Evolutionary conservation across 305 asterid species (phyloP), one percentile per base, ranked within the genome.

Genomic region (Fraxinus platypoda): DNA sequence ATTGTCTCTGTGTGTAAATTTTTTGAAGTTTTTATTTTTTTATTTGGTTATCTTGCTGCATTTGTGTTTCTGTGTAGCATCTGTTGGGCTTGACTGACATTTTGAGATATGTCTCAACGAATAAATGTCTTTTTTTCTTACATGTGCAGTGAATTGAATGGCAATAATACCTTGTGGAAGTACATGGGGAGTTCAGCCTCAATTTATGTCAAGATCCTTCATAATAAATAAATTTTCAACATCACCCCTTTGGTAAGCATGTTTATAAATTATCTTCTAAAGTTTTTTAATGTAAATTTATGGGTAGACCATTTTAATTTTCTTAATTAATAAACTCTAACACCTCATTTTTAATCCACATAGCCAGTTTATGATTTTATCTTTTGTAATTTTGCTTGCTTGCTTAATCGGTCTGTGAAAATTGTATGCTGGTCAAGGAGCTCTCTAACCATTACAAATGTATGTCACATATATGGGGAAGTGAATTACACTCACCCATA

Each of bases 81-180:
- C 68, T 49, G 23, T 26, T 76, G 64, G 33, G 73, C 12, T 31
- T 57, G 54, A 75, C 64, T 26, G 12, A 75, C 49, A 30, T 12
- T 26, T 15, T 3, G 33, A 23, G 57, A 28, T 21, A 28, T 7
- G 26, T 52, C 68, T 28, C 43, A 30, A 46, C 26, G 26, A 68
- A 68, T 68, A 68, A 11, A 52, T 52, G 15, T 43, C 1, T 34
- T 54, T 37, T 76, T 26, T 59, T 54, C 35, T 3, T 64, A 62
- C 46, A 71, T 77, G 30, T 81, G 54, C 87, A 89, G 93, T 88
- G 80, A 6, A 85, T 78, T 85, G 84, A 84, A 95, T 96, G 99
- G 98, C 98, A 81, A 91, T 92, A 83, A 78, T 94, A 84, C 98
- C 98, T 83, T 93, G 93, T 83, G 99, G 98, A 88, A 94, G 95